phyloP scores from a whole-genome alignment of 2,329 filamentous ascomycete genomes.

The Esteya vermicola region DNA sequence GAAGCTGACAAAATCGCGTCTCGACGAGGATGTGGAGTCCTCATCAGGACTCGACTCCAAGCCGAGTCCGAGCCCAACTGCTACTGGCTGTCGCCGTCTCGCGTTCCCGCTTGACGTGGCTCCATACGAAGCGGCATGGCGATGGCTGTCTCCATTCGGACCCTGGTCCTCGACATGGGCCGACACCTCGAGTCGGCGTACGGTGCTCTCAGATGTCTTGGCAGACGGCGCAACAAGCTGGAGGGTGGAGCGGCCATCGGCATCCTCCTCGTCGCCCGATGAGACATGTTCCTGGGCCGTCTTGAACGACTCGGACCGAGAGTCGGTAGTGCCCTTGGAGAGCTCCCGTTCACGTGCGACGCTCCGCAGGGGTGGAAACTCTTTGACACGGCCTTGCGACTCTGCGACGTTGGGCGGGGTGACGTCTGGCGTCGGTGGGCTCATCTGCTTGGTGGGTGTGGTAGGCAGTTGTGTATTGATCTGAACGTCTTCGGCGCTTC shows the following conservation, averaged over 20 bases:
- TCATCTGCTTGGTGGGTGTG: constrained; percentile 51
- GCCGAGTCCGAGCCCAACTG: constrained; percentile 28
- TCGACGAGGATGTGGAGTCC: constrained; percentile 25
- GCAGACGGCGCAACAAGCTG: constrained; percentile 22
- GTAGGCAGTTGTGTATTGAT: constrained; percentile 24
- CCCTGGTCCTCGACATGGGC: constrained; percentile 2
- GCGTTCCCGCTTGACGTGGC: neutral
- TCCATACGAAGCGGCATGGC: neutral
- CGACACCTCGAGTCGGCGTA: constrained; percentile 16
- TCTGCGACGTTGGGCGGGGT: constrained; percentile 45
- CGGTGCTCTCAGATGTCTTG: constrained; percentile 28
- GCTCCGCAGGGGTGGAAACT: constrained; percentile 24
- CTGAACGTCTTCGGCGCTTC: constrained; percentile 23
- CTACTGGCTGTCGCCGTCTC: constrained; percentile 17
- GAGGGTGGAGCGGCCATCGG: constrained; percentile 28
- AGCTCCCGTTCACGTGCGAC: constrained; percentile 30
- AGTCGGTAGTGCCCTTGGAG: constrained; percentile 42
- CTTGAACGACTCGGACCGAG: constrained; percentile 55
- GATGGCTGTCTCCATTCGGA: constrained; percentile 5
- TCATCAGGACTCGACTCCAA: constrained; percentile 26
- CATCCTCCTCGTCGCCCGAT: constrained; percentile 47
- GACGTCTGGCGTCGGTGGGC: constrained; percentile 60
- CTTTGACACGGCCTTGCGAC: constrained; percentile 24
- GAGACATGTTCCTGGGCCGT: constrained; percentile 54
- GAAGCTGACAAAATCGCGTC: constrained; percentile 36